Evolutionary conservation across 768 basidiomycete species (phyloP), one percentile per base, ranked within the genome.

Genomic region (Plicaturopsis crispa): DNA sequence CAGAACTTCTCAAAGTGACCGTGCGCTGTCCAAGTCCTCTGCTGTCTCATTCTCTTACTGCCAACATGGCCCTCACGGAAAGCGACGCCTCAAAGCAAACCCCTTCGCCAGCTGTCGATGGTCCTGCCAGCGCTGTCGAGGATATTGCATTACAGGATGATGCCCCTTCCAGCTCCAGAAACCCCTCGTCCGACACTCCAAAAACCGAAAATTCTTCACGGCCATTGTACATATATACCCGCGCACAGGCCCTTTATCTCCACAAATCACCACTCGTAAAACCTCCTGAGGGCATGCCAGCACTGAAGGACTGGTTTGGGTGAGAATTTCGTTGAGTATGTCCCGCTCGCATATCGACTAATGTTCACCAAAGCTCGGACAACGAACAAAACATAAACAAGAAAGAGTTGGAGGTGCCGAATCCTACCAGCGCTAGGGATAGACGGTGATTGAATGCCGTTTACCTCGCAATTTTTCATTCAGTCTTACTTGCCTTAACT

Each of bases 291-390:
- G 75, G 75, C 47, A 89, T 91, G 89, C 88, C 88, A 35, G 67
- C 75, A 33, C 63, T 91, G 36, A 88, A 80, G 63, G 77, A 82
- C 33, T 91, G 88, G 88, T 91, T 90, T 61, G 88, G 88, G 88
- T 91, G 56, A 42, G 77, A 65, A 26, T 38, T 42, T 44, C n/a
- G 26, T 41, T 22, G 3, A 26, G 23, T 42, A 17, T 34, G 37
- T 26, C 38, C 21, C 36, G 24, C 36, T 45, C 41, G 43, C 41
- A 43, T 41, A 50, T 22, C 42, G 31, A 44, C 47, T 24, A 44
- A 39, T 30, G 39, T 10, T 16, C 36, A 40, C 46, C 36, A 16
- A 44, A 74, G 72, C 22, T 61, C 62, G 24, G 79, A 84, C 67
- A 79, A 72, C 45, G 83, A 84, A 59, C 75, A 75, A 55, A 64